These are phyloP conservation scores for Penicillium corylophilum DNA, from an alignment of 2,329 filamentous ascomycete species.

Conservation along the genomic window DNA sequence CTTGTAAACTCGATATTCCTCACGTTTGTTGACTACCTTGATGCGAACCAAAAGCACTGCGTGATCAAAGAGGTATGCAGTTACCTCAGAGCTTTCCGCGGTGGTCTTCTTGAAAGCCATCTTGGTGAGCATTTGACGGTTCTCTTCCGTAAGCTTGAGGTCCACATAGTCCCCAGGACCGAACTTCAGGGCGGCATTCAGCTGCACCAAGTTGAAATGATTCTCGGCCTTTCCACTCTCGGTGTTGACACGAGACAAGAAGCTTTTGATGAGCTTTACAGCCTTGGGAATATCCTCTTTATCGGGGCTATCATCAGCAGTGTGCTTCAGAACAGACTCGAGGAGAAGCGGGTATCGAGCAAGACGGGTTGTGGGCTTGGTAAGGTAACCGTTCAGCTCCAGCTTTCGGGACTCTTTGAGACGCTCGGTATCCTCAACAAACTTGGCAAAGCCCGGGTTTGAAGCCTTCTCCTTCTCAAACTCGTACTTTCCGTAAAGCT, in stretches of 20 bases:
- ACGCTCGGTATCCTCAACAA: slow-evolving; percentile 94
- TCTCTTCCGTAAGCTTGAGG: slow-evolving; percentile 89
- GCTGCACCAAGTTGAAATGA: slow-evolving; percentile 87
- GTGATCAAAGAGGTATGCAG: slow-evolving; percentile 94
- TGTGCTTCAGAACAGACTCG: slow-evolving; percentile 89
- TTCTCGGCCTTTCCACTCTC: slow-evolving; percentile 98
- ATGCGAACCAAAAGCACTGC: slow-evolving; percentile 87
- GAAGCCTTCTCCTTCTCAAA: slow-evolving; percentile 93
- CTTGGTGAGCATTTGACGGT: slow-evolving; percentile 90
- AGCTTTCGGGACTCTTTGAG: slow-evolving; percentile 95
- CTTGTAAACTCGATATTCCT: slow-evolving; percentile 92
- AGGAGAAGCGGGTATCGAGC: slow-evolving; percentile 90
- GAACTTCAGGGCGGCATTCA: slow-evolving; percentile 91
- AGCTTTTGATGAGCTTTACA: slow-evolving; percentile 79
- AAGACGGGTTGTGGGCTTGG: slow-evolving; percentile 92
- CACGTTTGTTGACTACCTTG: slow-evolving; percentile 87
- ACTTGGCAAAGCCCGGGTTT: slow-evolving; percentile 81
- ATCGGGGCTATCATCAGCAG: slow-evolving; percentile 83
- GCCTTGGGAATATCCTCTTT: slow-evolving; percentile 91
- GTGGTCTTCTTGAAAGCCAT: slow-evolving; percentile 89
- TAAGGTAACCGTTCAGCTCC: slow-evolving; percentile 95
- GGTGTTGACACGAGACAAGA: slow-evolving; percentile 83
- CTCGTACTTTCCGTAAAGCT: slow-evolving; percentile 94
- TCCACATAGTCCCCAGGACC: slow-evolving; percentile 87
- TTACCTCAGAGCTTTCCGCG: slow-evolving; percentile 84